These are phyloP conservation scores for Noccaea caerulescens DNA, from an alignment of 345 rosid species.

Conservation along the genomic window DNA sequence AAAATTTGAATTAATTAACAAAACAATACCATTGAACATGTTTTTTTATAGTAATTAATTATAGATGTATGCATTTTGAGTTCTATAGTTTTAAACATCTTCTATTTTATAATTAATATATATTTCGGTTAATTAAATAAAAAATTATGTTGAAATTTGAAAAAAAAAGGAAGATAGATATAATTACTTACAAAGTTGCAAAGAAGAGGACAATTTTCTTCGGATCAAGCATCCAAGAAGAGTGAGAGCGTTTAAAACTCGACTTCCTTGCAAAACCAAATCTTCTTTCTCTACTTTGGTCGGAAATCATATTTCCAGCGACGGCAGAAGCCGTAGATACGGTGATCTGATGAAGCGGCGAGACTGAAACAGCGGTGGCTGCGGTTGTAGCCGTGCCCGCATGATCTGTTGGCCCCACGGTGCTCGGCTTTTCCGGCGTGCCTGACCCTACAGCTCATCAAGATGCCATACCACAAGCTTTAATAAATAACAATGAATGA, in stretches of 20 bases:
- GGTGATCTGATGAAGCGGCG: conserved; percentile 73
- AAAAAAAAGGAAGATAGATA: not conserved
- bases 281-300: conserved; percentile 51
- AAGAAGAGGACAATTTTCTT: conserved; percentile 83
- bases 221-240: conserved; percentile 77
- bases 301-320: conserved; percentile 38
- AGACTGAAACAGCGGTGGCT: conserved; percentile 28
- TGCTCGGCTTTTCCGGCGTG: conserved; percentile 62
- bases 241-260: conserved; percentile 65
- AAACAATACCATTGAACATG: not conserved
- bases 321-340: conserved; percentile 53
- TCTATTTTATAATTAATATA: not conserved
- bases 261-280: conserved; percentile 53
- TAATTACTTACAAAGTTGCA: conserved; percentile 75
- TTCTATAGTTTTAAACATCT: not conserved
- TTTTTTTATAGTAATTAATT: not conserved
- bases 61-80: not conserved
- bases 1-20: not conserved
- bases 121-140: conserved; percentile 5
- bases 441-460: conserved; percentile 47
- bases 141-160: not conserved
- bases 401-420: conserved; percentile 48
- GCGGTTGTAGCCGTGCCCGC: conserved; percentile 22
- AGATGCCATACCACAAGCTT: conserved; percentile 28
- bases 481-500: conserved; percentile 9